Conservation (phyloP, 345 rosid genomes). For the Microcos paniculata region DNA sequence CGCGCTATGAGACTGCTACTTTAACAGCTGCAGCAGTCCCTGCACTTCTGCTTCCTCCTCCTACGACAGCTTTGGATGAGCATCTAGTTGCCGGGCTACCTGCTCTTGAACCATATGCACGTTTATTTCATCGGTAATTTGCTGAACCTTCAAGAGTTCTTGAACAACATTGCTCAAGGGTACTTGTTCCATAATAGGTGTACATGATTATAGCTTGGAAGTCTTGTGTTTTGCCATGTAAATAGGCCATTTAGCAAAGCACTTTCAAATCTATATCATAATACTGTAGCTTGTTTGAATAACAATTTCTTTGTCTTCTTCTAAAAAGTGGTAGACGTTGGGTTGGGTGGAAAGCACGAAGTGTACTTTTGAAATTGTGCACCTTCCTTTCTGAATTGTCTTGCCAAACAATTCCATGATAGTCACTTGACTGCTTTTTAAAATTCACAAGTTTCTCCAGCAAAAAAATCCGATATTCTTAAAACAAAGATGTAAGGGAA, state of each 20-base stretch:
- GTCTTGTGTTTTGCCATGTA: neutral
- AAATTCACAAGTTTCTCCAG: neutral
- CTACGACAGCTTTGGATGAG: slow-evolving; percentile 91
- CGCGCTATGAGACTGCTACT: slow-evolving; percentile 92
- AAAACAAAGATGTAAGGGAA: neutral
- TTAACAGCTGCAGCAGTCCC: slow-evolving; percentile 96
- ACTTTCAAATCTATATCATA: neutral
- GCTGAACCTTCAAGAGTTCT: slow-evolving; percentile 2
- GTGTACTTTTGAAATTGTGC: neutral
- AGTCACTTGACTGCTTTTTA: neutral
- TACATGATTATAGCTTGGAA: neutral
- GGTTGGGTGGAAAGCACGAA: neutral
- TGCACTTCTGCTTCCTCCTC: slow-evolving; percentile 97
- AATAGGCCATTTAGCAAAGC: neutral
- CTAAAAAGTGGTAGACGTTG: neutral
- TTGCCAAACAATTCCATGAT: neutral
- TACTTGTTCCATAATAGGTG: slow-evolving; percentile 4
- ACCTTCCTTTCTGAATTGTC: neutral
- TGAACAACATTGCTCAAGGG: neutral
- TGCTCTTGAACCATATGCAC: slow-evolving; percentile 96
- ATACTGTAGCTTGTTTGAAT: neutral
- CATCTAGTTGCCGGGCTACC: slow-evolving; percentile 98
- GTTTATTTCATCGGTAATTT: slow-evolving; percentile 83
- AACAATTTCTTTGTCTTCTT: neutral
- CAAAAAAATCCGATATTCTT: neutral